Base-by-base conservation (phyloP, 768 basidiomycete genomes). In the Leucosporidium creatinivorum region DNA sequence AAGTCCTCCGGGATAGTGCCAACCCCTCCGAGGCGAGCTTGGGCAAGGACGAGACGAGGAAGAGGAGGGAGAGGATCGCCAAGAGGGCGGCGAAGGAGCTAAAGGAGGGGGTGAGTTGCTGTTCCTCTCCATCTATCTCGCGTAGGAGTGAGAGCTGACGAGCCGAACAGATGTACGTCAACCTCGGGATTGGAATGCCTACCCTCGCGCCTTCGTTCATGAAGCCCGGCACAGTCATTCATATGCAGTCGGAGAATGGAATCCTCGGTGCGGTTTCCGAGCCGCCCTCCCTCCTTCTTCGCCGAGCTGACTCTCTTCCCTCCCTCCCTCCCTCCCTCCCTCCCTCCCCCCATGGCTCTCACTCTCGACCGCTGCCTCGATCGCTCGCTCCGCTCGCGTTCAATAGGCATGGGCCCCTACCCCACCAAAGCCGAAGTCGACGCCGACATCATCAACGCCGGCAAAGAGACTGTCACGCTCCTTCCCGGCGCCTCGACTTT, bases 401-500 rank as follows among this genome's bases (percentile, higher is more conserved):
- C 33, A 33, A 12, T 49, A 70, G 71, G 79, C 55, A 79, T 79
- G 78, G 79, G 79, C 25, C 79, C 79, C 55, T 79, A 79, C 74
- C 80, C 79, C 18, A 78, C 77, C 44, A 73, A 76, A 70, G 75
- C 77, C 10, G 70, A 80, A 66, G 76, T 79, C 33, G 80, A 80
- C 72, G 76, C 80, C 49, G 92, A 96, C 77, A 84, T 93, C 71
- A 89, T 94, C 75, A 96, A 96, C 73, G 93, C 92, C 50, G 92
- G 92, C 26, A 96, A 96, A 78, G 91, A 94, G 79, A 93, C 91
- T 8, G 85, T 96, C 58, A 96, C 93, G 8, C 83, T 97, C 15
- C 81, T 96, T 28, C 92, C 92, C 28, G 93, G 93, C 30, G 90
- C 92, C 33, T 88, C 93, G 6, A 80, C 92, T 12, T 97, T 97